Evolutionary conservation across 768 basidiomycete species (phyloP).

Genomic region (Sporobolomyces phaffii): DNA sequence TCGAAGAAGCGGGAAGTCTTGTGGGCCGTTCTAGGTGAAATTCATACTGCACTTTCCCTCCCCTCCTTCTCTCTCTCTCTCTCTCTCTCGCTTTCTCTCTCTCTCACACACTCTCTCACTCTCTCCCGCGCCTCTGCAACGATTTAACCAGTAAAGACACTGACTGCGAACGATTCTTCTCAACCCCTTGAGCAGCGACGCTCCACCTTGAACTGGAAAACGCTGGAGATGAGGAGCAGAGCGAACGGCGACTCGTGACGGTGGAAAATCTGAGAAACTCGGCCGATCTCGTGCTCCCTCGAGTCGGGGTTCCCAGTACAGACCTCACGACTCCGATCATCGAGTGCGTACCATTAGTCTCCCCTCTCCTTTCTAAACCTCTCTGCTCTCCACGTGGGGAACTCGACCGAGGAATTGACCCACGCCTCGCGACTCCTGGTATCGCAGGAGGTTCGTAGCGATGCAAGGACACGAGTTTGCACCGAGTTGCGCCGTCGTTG

Average conservation of each 20-base stretch:
- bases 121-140: too few relatives aligned
- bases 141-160: too few relatives aligned
- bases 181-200: conserved; percentile 44
- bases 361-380: conserved; percentile 5
- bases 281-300: conserved; percentile 32
- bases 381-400: too few relatives aligned
- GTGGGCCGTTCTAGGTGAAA: conserved; percentile 63
- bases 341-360: conserved; percentile 37
- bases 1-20: conserved; percentile 54
- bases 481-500: conserved; percentile 87
- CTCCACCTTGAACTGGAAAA: background rate
- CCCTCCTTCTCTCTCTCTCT: too few relatives aligned
- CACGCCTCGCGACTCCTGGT: too few relatives aligned
- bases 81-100: too few relatives aligned
- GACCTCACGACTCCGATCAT: conserved; percentile 24
- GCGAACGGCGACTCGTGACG: background rate
- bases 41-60: conserved; percentile 44
- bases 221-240: conserved; percentile 48
- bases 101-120: too few relatives aligned
- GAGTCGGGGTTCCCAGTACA: background rate
- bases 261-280: conserved; percentile 51
- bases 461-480: conserved; percentile 81
- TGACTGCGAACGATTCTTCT: too few relatives aligned
- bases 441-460: conserved; percentile 57
- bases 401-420: too few relatives aligned